Base-by-base conservation (phyloP, 768 basidiomycete genomes). In the Rhodotorula graminis region DNA sequence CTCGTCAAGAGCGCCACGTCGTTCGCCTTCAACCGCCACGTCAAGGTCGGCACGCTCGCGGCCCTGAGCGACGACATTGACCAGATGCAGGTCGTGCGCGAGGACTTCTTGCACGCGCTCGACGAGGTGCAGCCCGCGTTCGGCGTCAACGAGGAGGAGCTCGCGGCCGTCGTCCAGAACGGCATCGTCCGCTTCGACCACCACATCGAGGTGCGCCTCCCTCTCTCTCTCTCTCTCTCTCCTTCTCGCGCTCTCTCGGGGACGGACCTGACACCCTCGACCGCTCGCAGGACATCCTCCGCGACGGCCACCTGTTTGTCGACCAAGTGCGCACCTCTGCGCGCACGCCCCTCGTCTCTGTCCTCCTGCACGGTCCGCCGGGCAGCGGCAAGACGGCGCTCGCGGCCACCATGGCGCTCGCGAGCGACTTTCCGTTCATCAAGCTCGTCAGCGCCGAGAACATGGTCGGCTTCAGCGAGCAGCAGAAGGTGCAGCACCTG, bases 21-120 rank as follows among this genome's bases (percentile, higher is more conserved):
- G 87, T 99, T 95, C 79, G 95, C 96, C 31, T 95, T 99, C 84
- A 94, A 91, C 78, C 85, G 96, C 53, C 96, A 99, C 80, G 93
- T 98, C 78, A 97, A 97, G 83, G 90, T 97, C 70, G 96, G 96
- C 25, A 96, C 94, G 11, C 89, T 96, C 84, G 96, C 96, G 3
- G 96, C 93, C 16, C 91, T 98, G 68, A 93, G 92, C 27, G 91
- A 96, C 77, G 93, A 99, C 80, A 88, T 98, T 64, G 94, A 96
- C 81, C 89, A 93, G 77, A 83, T 99, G 80, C 85, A 91, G 71
- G 94, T 99, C 49, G 91, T 91, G 73, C 83, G 88, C 65, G 81
- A 81, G 15, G 96, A 98, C 82, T 99, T 99, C 80, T 82, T 90
- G 85, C 87, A 87, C 78, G 96, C 95, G 0, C 82, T 99, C 61